phyloP scores from a whole-genome alignment of 2,329 filamentous ascomycete species.

The Diaporthe citrichinensis region DNA sequence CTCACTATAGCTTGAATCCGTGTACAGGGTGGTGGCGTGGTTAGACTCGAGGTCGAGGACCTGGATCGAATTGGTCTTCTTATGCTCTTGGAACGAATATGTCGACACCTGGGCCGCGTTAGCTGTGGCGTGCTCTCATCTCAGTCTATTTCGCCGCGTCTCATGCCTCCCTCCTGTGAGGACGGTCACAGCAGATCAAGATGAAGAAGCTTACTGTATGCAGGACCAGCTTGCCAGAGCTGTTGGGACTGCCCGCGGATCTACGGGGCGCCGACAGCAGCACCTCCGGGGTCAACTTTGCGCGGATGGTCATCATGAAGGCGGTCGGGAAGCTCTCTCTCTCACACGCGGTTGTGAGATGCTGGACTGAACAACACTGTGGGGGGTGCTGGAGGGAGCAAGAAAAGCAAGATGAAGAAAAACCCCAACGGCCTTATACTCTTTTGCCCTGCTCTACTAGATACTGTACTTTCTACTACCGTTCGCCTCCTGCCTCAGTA shows the following conservation, averaged over 20 bases:
- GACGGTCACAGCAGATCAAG: background rate
- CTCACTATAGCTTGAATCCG: conserved; percentile 76
- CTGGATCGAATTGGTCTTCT: conserved; percentile 75
- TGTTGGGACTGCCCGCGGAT: conserved; percentile 78
- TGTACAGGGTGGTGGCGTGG: conserved; percentile 75
- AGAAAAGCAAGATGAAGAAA: background rate
- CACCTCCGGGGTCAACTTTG: conserved; percentile 82
- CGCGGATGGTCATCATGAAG: conserved; percentile 76
- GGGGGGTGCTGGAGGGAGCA: background rate
- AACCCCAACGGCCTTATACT: background rate
- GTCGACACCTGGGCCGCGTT: conserved; percentile 68
- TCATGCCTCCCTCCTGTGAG: background rate
- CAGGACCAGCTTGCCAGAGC: conserved; percentile 73
- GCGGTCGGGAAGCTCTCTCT: conserved; percentile 8
- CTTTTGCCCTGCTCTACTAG: background rate
- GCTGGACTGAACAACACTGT: background rate
- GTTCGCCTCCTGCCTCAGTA: conserved; percentile 23
- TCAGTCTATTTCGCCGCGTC: too few relatives aligned
- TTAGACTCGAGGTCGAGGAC: conserved; percentile 79
- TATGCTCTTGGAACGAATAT: conserved; percentile 85
- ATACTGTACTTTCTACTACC: background rate
- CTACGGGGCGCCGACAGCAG: conserved; percentile 82
- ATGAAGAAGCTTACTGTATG: conserved; percentile 66
- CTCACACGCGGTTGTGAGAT: background rate
- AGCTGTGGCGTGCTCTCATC: background rate